Base-by-base conservation (phyloP, 306 rosid genomes). In the Pyrus pyrifolia region DNA sequence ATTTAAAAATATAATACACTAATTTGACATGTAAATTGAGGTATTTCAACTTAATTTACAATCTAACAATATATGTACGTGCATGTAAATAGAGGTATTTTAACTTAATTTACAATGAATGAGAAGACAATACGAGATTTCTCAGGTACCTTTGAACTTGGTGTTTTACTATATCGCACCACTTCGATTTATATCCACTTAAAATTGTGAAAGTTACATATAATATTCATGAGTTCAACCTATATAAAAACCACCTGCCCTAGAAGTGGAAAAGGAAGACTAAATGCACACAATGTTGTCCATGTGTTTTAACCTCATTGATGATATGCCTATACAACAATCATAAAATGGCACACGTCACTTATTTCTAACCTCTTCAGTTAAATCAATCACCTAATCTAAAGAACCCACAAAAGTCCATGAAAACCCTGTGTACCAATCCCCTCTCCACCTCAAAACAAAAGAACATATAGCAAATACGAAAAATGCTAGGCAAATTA, bases 351-450 rank as follows among this genome's bases (percentile, higher is more conserved):
- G 45, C 55, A 57, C 67, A 18, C 22, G 31, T 83, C 60, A 44
- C 11, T 58, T 68, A 42, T 82, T 81, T 65, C 53, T 35, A 68
- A 70, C 27, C 22, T 63, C 75, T 77, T 77, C 68, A 76, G 74
- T 67, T 61, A 76, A 60, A 81, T 81, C 71, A 66, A 82, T 80
- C 79, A 71, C 83, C 83, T 83, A 79, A 82, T 74, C 87, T 40
- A 71, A 66, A 77, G 79, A 78, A 82, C 71, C 71, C 81, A 70
- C 61, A 29, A 25, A 58, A 82, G 81, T 53, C 64, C 83, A 82
- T 81, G 73, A 80, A 70, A 81, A 73, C 72, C 78, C 70, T 76
- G 77, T 78, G 60, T 64, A 73, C 59, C 76, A 21, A 71, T 68
- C 77, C 29, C 35, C 81, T 63, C 79, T 64, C 57, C 19, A 69